Evolutionary conservation across 1,284 basidiomycete species (phyloP).

Genomic region (Ceratobasidium sp.): DNA sequence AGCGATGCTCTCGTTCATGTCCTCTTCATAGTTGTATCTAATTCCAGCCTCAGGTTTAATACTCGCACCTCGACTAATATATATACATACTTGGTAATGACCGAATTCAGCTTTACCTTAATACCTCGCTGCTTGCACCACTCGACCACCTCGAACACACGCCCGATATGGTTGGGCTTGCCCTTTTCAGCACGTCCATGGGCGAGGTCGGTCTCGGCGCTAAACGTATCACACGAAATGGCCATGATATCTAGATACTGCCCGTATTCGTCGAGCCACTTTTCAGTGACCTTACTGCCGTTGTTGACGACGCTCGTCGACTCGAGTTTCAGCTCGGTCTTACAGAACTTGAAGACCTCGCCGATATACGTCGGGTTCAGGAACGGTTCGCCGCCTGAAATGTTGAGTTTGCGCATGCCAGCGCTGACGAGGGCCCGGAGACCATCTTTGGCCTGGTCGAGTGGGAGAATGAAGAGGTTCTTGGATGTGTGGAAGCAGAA

Average conservation of each 20-base stretch:
- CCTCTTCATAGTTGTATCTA: constrained; percentile 60
- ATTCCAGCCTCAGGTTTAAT: neutral
- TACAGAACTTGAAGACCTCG: constrained; percentile 60
- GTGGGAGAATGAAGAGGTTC: constrained; percentile 56
- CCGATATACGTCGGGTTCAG: constrained; percentile 60
- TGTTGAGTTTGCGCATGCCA: constrained; percentile 63
- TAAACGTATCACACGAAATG: constrained; percentile 62
- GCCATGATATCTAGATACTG: constrained; percentile 62
- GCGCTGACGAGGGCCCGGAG: constrained; percentile 58
- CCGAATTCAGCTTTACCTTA: constrained; percentile 61
- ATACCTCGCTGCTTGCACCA: constrained; percentile 59
- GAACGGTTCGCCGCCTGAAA: constrained; percentile 62
- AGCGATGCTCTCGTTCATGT: constrained; percentile 56
- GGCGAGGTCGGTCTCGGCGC: constrained; percentile 58
- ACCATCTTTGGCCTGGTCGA: constrained; percentile 59
- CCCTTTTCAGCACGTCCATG: constrained; percentile 58
- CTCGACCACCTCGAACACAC: constrained; percentile 58
- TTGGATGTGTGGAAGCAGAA: constrained; percentile 62
- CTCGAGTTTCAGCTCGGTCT: constrained; percentile 60
- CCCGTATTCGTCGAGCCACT: constrained; percentile 60
- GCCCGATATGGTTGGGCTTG: constrained; percentile 54
- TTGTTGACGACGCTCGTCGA: constrained; percentile 61
- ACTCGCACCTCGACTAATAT: neutral
- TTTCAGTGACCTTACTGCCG: constrained; percentile 61
- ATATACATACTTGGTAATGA: constrained; percentile 55